Evolutionary conservation across 139 green algal species (phyloP).

Genomic region (Desmodesmus armatus): DNA sequence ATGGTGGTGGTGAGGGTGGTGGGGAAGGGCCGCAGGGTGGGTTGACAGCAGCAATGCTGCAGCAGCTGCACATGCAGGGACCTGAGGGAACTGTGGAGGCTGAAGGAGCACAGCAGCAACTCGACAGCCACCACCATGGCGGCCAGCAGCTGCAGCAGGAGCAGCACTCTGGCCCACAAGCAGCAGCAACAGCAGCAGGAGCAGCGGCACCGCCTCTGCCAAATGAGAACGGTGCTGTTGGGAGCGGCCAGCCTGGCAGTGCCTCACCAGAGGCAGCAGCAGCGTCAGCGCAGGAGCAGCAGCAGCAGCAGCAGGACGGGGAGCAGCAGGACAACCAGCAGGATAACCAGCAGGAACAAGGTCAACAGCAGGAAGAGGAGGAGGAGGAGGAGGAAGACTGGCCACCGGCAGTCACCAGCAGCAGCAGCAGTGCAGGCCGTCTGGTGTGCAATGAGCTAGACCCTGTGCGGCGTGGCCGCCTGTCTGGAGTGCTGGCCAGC

Average conservation of each 20-base stretch:
- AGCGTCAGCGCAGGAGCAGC: not conserved
- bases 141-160: not conserved
- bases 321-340: slow-evolving; percentile 1
- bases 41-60: not conserved
- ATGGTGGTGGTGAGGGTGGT: too few relatives aligned
- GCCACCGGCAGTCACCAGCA: not conserved
- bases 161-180: not conserved
- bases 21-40: not conserved
- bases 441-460: slow-evolving; percentile 71
- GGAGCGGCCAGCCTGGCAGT: not conserved
- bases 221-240: not conserved
- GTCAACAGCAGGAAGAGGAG: not conserved
- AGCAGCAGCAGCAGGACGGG: not conserved
- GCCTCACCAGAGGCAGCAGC: not conserved
- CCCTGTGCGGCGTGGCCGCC: slow-evolving; percentile 39
- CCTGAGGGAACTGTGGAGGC: not conserved
- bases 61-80: slow-evolving; percentile 1
- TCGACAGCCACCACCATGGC: not conserved
- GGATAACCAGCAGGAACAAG: not conserved
- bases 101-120: slow-evolving; percentile 6
- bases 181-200: not conserved
- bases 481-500: slow-evolving; percentile 57
- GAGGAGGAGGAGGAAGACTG: not conserved
- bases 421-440: slow-evolving; percentile 29
- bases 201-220: not conserved